phyloP scores from a whole-genome alignment of 805 yeast species.

The Candida incommunis region DNA sequence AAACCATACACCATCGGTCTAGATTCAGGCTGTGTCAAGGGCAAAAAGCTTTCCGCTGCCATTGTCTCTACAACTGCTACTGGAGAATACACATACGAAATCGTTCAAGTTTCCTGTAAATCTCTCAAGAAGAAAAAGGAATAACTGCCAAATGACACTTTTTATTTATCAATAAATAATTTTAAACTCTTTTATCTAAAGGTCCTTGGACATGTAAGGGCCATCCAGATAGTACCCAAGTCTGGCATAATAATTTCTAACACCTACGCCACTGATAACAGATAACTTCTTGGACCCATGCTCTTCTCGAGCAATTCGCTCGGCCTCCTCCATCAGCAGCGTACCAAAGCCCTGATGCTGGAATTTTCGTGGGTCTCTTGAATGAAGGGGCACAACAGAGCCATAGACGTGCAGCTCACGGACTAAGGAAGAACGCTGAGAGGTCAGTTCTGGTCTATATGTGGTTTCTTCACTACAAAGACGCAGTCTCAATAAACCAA shows the following conservation, averaged over 20 bases:
- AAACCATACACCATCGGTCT: constrained; percentile 61
- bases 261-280: constrained; percentile 96
- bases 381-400: constrained; percentile 90
- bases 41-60: constrained; percentile 53
- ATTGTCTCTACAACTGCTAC: constrained; percentile 23
- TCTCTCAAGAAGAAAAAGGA: not conserved
- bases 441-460: constrained; percentile 72
- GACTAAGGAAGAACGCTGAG: constrained; percentile 84
- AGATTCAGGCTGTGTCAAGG: constrained; percentile 73
- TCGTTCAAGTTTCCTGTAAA: not conserved
- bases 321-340: constrained; percentile 95
- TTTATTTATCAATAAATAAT: not conserved
- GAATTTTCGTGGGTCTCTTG: constrained; percentile 93
- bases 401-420: constrained; percentile 96
- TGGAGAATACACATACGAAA: constrained; percentile 15
- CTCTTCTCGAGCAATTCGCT: constrained; percentile 85
- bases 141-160: not conserved
- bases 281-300: constrained; percentile 85
- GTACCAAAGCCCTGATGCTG: constrained; percentile 99
- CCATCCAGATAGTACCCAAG: constrained; percentile 90
- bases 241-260: constrained; percentile 85
- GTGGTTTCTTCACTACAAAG: constrained; percentile 83
- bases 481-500: constrained; percentile 79
- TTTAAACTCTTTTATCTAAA: constrained; percentile 13
- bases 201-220: constrained; percentile 83